phyloP scores from a whole-genome alignment of 257 asterid genomes.

The Euphrasia confusa region DNA sequence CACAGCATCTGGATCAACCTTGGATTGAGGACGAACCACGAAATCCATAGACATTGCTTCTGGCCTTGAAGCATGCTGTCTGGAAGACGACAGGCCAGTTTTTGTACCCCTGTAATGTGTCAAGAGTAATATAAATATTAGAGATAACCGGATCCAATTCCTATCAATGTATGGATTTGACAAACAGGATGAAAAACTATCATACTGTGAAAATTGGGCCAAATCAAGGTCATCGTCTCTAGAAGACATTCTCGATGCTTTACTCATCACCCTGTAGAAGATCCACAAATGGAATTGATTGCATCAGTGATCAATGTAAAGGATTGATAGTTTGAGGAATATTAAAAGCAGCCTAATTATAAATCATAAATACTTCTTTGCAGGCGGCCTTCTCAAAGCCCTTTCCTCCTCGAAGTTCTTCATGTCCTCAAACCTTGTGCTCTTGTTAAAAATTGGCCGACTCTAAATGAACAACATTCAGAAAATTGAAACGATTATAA shows the following conservation, averaged over 20 bases:
- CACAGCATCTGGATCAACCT: slow-evolving; percentile 83
- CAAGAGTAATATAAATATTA: slow-evolving; percentile 3
- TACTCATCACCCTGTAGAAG: slow-evolving; percentile 54
- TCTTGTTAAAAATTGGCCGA: slow-evolving; percentile 90
- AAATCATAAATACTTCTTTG: slow-evolving; percentile 39
- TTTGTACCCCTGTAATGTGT: slow-evolving; percentile 52
- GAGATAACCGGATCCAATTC: slow-evolving; percentile 7
- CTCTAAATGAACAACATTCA: slow-evolving; percentile 51
- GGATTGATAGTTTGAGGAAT: slow-evolving; percentile 7
- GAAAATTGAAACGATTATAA: slow-evolving; percentile 17
- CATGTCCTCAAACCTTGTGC: slow-evolving; percentile 98
- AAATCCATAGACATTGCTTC: slow-evolving; percentile 92
- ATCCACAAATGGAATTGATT: slow-evolving; percentile 17
- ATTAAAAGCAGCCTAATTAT: slow-evolving; percentile 4
- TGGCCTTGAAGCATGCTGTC: slow-evolving; percentile 58
- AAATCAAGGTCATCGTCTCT: slow-evolving; percentile 84
- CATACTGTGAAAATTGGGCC: slow-evolving; percentile 48
- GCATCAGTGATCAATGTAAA: neutral
- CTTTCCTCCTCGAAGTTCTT: slow-evolving; percentile 74
- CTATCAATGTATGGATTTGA: neutral
- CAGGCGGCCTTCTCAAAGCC: slow-evolving; percentile 59
- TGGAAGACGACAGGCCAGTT: slow-evolving; percentile 65
- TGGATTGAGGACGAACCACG: slow-evolving; percentile 87
- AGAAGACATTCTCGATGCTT: slow-evolving; percentile 64
- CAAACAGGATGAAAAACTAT: slow-evolving; percentile 3